Evolutionary conservation across 164 flowering plant species (phyloP).

Genomic region (Cinnamomum micranthum): DNA sequence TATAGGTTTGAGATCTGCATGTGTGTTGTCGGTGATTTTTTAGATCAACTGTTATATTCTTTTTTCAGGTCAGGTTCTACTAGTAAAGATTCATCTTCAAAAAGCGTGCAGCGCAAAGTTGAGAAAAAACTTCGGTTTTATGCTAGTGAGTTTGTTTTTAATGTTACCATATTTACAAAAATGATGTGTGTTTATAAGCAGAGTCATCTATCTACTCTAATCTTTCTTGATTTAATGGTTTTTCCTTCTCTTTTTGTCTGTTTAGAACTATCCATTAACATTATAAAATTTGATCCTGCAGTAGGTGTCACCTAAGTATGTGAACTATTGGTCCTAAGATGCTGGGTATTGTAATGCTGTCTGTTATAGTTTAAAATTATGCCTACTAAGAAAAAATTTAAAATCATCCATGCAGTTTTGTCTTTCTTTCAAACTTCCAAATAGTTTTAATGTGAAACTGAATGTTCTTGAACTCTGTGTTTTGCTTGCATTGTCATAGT

Average conservation of each 20-base stretch:
- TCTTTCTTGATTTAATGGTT: background rate
- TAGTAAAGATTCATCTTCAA: constrained; percentile 7
- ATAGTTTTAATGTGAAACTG: no score
- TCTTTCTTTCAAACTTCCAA: no score
- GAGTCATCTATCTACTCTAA: background rate
- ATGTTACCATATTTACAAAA: background rate
- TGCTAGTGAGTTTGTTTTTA: constrained; percentile 34
- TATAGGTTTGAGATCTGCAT: background rate
- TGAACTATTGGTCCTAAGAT: background rate
- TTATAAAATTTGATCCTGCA: background rate
- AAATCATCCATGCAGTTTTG: no score
- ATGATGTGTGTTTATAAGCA: background rate
- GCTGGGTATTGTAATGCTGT: background rate
- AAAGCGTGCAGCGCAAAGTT: constrained; percentile 33
- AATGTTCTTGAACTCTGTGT: no score
- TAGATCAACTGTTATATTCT: background rate
- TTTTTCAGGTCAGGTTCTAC: constrained; percentile 26
- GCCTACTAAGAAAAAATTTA: no score
- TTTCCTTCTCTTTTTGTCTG: background rate
- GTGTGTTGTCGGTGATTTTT: background rate
- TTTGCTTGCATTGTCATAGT: no score
- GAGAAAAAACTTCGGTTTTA: constrained; percentile 61
- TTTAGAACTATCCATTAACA: background rate
- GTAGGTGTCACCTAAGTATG: background rate
- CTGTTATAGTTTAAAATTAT: no score